A percentile compares a stretch with the other conserved stretches of the same genome.
Evolutionary conservation across 2,329 filamentous ascomycete species (phyloP).

Genomic region (Ophiostoma triangulosporum): DNA sequence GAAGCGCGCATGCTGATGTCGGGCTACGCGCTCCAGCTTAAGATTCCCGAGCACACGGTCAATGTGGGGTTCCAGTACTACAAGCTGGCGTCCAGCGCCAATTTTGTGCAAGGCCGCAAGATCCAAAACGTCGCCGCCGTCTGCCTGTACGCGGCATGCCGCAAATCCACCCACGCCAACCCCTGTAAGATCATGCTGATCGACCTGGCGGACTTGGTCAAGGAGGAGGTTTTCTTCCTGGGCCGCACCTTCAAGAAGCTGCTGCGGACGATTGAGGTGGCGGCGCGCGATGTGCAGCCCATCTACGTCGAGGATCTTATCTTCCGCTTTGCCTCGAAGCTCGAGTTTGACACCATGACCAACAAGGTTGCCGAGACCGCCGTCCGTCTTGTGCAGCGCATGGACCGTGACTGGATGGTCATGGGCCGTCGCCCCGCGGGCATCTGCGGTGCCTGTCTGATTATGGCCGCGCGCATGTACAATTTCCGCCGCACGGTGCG

Average conservation of each 20-base stretch:
- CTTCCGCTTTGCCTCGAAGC: conserved; percentile 75
- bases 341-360: conserved; percentile 76
- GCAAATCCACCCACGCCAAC: conserved; percentile 43
- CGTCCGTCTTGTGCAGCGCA: conserved; percentile 73
- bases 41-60: conserved; percentile 46
- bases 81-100: conserved; percentile 58
- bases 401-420: conserved; percentile 96
- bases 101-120: conserved; percentile 76
- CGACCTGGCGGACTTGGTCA: conserved; percentile 73
- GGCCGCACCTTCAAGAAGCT: conserved; percentile 80
- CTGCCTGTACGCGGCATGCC: conserved; percentile 78
- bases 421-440: conserved; percentile 87
- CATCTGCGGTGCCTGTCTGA: conserved; percentile 84
- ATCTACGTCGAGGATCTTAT: conserved; percentile 85
- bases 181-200: conserved; percentile 86
- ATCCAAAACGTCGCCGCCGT: conserved; percentile 80
- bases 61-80: conserved; percentile 60
- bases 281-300: conserved; percentile 39
- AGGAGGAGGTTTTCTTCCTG: conserved; percentile 83
- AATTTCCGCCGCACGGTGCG: conserved; percentile 87
- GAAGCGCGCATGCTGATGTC: conserved; percentile 46
- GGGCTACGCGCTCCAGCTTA: conserved; percentile 46
- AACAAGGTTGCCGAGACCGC: conserved; percentile 81
- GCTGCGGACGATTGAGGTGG: conserved; percentile 53
- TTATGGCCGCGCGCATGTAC: conserved; percentile 94